Base-by-base conservation (phyloP, 2,329 filamentous ascomycete genomes). In the Triangularia verruculosa region DNA sequence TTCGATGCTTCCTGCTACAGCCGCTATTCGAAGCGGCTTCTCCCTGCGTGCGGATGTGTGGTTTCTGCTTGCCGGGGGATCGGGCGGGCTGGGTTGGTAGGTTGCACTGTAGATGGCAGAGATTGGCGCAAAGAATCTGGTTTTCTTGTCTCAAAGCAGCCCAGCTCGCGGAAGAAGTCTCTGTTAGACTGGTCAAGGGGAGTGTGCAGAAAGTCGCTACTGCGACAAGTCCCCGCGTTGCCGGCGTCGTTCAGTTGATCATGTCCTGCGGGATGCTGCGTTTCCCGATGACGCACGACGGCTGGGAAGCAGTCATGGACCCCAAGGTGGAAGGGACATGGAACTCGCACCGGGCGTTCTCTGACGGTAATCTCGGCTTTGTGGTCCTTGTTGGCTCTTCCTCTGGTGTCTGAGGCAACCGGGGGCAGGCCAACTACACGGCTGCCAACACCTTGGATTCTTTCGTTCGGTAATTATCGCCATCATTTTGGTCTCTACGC, bases 291-390 rank as follows among this genome's bases (percentile, higher is more conserved):
- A 69, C 69, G 25, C 61, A 69, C 67, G 59, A 66, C 20, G 63
- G 74, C 6, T 79, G 75, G 74, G 59, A 66, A 8, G 62, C 66
- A 3, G 70, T 77, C 0, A 74, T 81, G 1, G 70, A 72, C 9
- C 80, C 81, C 64, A 82, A 82, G 30, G 74, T 78, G 4, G 56
- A 71, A 13, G 77, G 77, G 3, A 75, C 75, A 6, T 76, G 72
- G 73, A 79, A 79, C 59, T 71, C 80, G 0, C 75, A 80, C 63
- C 60, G 73, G 1, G 34, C 22, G 6, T 54, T 63, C 20, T 30
- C 52, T 13, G 13, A 53, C 24, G 9, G 9, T 6, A 51, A 17
- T 7, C 59, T 64, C 17, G 63, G 63, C 28, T 63, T 65, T 32
- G 57, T 62, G 22, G 59, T 62, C 56, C 34, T 63, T 28, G 39